Evolutionary conservation across 352 stramenopile genomes (phyloP).

Genomic region (Pythium monospermum): DNA sequence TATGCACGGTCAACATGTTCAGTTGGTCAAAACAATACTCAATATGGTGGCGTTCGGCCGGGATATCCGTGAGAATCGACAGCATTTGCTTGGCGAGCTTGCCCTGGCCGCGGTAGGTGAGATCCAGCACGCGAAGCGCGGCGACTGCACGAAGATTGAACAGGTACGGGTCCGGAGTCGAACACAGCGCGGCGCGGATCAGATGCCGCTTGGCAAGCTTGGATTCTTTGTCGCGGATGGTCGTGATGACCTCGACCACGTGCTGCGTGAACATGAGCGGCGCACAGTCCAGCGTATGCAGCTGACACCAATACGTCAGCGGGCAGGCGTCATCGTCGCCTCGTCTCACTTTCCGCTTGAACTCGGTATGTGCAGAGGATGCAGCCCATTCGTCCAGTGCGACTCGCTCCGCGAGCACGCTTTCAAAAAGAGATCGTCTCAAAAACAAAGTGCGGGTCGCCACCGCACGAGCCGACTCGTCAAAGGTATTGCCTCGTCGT

Average conservation of each 20-base stretch:
- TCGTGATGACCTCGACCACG: slow-evolving; percentile 59
- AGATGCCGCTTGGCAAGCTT: slow-evolving; percentile 45
- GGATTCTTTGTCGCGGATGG: slow-evolving; percentile 59
- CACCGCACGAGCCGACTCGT: slow-evolving; percentile 50
- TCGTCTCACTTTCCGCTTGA: neutral
- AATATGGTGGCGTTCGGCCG: slow-evolving; percentile 39
- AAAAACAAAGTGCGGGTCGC: slow-evolving; percentile 55
- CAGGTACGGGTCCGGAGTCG: slow-evolving; percentile 44
- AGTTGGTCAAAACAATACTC: slow-evolving; percentile 57
- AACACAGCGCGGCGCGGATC: slow-evolving; percentile 42
- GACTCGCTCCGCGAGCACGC: slow-evolving; percentile 39
- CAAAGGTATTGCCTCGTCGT: slow-evolving; percentile 44
- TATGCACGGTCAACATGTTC: slow-evolving; percentile 49
- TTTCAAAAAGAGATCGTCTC: slow-evolving; percentile 53
- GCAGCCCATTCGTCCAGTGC: slow-evolving; percentile 23
- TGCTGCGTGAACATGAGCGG: slow-evolving; percentile 73
- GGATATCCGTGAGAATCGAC: slow-evolving; percentile 29
- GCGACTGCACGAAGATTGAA: slow-evolving; percentile 53
- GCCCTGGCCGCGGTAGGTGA: slow-evolving; percentile 55
- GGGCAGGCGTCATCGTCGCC: slow-evolving; percentile 6
- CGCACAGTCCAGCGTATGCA: slow-evolving; percentile 34
- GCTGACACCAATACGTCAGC: slow-evolving; percentile 53
- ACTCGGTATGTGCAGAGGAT: slow-evolving; percentile 6
- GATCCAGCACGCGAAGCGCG: slow-evolving; percentile 45
- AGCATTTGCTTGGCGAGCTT: slow-evolving; percentile 77